Base-by-base conservation (phyloP, 495 filamentous ascomycete genomes). In the Hyaloscypha variabilis region DNA sequence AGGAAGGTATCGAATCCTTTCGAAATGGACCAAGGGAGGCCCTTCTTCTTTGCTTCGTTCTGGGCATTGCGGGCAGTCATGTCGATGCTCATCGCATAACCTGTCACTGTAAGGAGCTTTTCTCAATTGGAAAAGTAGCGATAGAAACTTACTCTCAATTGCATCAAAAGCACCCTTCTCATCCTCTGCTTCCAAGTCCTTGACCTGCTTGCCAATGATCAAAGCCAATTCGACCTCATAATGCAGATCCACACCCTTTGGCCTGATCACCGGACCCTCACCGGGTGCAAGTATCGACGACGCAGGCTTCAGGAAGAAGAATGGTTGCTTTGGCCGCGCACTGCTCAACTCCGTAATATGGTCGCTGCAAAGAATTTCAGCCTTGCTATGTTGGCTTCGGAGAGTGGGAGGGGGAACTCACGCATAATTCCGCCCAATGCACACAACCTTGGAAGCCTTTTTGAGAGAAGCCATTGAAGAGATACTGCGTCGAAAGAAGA, bases 1-100 rank as follows among this genome's bases (percentile, higher is more conserved):
- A 94, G 82, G 82, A 99, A 99, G 24, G 95, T 98, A 73, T 98
- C 96, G 75, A 97, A 97, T 46, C 96, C 96, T 79, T 99, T 99
- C 65, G 90, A 87, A 66, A 97, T 95, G 62, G 88, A 85, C 95
- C 95, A 99, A 19, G 95, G 95, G n/a, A 97, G 86, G 19, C 94
- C 91, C 81, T 96, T 96, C 78, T 91, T 91, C 84, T 97, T 98
- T 62, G 93, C 95, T 79, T 96, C 90, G 66, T 97, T 90, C 81
- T 99, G 95, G 50, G 91, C 83, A 75, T 97, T 96, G 66, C 93
- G 90, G 3, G 90, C 93, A 8, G 93, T 97, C 92, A 97, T 94
- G 77, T 97, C 93, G 71, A 97, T 96, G 67, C 85, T 85, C 53
- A 97, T 83, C 60, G 93, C 82, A 77, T 97, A 97, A 76, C 83